These are phyloP conservation scores for Wickerhamiella brachini DNA, from an alignment of 805 yeast species.

Conservation along the genomic window DNA sequence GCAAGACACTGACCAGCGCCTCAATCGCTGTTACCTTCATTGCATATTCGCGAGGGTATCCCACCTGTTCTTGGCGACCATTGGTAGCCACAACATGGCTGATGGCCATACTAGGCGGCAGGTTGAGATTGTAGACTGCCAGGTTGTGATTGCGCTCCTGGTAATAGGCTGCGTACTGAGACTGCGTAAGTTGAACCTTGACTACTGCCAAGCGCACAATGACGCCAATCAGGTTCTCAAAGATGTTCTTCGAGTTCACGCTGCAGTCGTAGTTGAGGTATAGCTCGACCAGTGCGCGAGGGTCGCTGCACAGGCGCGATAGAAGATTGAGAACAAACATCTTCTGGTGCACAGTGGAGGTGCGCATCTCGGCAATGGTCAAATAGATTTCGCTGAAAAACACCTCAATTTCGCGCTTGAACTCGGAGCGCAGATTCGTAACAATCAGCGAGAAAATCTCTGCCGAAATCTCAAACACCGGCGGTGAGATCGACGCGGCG, in stretches of 20 bases:
- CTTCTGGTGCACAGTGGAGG: slow-evolving; percentile 87
- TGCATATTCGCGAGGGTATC: slow-evolving; percentile 62
- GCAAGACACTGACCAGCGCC: slow-evolving; percentile 66
- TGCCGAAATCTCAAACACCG: slow-evolving; percentile 80
- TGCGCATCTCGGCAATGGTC: slow-evolving; percentile 83
- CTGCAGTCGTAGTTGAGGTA: slow-evolving; percentile 95
- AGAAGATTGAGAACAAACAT: slow-evolving; percentile 72
- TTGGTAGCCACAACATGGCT: slow-evolving; percentile 38
- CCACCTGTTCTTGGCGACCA: slow-evolving; percentile 10
- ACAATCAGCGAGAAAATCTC: slow-evolving; percentile 89
- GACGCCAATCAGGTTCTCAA: slow-evolving; percentile 70
- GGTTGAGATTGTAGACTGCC: slow-evolving; percentile 58
- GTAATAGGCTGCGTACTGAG: slow-evolving; percentile 46
- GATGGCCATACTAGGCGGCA: slow-evolving; percentile 65
- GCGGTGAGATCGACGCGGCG: slow-evolving; percentile 82
- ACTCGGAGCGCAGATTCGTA: slow-evolving; percentile 69
- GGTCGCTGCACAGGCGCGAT: slow-evolving; percentile 72
- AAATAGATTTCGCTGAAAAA: slow-evolving; percentile 85
- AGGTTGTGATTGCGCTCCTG: slow-evolving; percentile 42
- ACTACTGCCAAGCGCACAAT: slow-evolving; percentile 58
- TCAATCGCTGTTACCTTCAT: slow-evolving; percentile 69
- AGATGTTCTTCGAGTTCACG: slow-evolving; percentile 54
- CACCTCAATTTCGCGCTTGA: slow-evolving; percentile 88
- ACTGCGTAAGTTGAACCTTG: slow-evolving; percentile 55
- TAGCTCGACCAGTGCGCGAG: slow-evolving; percentile 80